Evolutionary conservation across 257 asterid species (phyloP), one percentile per base, ranked within the genome.

Genomic region (Forsythia viridissima): DNA sequence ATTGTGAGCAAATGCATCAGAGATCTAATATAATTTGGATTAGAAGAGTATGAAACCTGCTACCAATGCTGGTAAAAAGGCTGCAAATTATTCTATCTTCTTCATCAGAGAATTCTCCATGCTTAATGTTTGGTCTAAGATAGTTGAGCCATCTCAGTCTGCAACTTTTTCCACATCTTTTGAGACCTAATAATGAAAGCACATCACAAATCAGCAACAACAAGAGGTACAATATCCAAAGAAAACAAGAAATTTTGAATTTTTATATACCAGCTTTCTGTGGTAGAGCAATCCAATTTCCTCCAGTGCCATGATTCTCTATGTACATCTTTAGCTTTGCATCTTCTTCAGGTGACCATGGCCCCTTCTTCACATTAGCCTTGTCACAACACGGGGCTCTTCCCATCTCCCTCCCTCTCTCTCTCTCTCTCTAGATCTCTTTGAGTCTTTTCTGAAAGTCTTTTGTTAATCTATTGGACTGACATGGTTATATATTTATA

Each of bases 321-420:
- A 93, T 91, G 87, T 90, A 90, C 0, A 89, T 89, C 55, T 88
- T 93, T 0, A 93, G 88, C 85, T 87, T 88, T 2, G 84, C 96
- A 78, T 93, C 98, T 89, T 93, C 98, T 77, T 93, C 98, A 43
- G 96, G 94, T 1, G 98, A 91, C 98, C 98, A 93, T 71, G 98
- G 92, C 42, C 98, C 98, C 84, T 79, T 93, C 91, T 92, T 93
- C 86, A 92, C 98, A 81, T 86, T 92, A 46, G 88, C 93, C 80
- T 93, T 93, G 86, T 93, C 98, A 80, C 97, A 93, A 72, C 98
- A 93, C 40, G 97, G 97, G 46, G 93, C 93, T 85, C 98, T 90
- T 76, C 98, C 97, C 98, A 93, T 93, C 65, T 84, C 85, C 82
- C 61, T 78, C 73, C 73, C 70, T 81, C 9, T 77, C 52, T 74